Conservation (phyloP, 23 red algal genomes). For the Gracilaria caudata region DNA sequence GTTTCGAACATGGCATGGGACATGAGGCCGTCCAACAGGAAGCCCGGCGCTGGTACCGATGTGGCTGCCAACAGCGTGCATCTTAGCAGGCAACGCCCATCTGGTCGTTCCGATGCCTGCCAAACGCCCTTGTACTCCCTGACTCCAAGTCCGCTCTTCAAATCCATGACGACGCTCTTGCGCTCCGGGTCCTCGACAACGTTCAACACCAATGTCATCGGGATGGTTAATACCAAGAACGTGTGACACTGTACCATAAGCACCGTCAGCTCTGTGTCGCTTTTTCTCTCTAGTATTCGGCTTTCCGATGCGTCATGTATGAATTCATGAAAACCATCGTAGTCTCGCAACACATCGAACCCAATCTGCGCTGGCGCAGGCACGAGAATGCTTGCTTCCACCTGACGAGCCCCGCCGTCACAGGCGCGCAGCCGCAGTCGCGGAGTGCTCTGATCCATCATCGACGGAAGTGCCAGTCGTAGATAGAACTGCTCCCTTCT, state of each 20-base stretch:
- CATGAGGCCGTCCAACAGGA: conserved; percentile 69
- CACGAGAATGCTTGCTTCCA: conserved; percentile 43
- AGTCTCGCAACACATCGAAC: conserved; percentile 61
- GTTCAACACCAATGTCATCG: conserved; percentile 56
- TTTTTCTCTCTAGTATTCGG: conserved; percentile 33
- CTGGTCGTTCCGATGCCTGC: conserved; percentile 40
- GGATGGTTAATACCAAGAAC: conserved; percentile 65
- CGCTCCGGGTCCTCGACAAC: conserved; percentile 50
- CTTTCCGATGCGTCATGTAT: conserved; percentile 56
- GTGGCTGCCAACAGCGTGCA: conserved; percentile 41
- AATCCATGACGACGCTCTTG: conserved; percentile 51
- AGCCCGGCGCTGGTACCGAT: conserved; percentile 56
- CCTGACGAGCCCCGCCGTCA: conserved; percentile 50
- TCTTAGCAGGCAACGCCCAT: conserved; percentile 49
- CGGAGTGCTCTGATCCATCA: conserved; percentile 62
- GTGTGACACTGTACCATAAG: conserved; percentile 68
- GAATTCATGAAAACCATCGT: conserved; percentile 61
- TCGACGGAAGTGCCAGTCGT: conserved; percentile 58
- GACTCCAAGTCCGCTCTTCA: conserved; percentile 55
- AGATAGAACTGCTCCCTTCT: conserved; percentile 52
- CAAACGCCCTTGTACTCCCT: conserved; percentile 62
- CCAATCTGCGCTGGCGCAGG: conserved; percentile 33
- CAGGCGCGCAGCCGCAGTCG: conserved; percentile 32
- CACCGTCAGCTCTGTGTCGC: conserved; percentile 52
- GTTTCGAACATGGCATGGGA: conserved; percentile 57